These are phyloP conservation scores for Botrytis medusae DNA, from an alignment of 2,329 filamentous ascomycete species.

Conservation along the genomic window DNA sequence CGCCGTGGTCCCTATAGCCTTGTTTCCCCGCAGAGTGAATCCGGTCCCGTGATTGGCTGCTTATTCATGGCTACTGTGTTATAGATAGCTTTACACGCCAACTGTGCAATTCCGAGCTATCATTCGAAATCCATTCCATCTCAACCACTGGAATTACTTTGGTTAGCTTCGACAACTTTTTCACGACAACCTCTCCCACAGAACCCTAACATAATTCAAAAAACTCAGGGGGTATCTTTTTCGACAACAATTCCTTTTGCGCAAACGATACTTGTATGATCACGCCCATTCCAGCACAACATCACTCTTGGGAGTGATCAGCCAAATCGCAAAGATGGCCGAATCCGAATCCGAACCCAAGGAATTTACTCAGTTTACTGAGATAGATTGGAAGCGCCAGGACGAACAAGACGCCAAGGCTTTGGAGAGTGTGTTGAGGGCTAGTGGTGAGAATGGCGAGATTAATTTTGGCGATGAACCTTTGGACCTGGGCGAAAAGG, in stretches of 20 bases:
- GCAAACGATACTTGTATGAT: constrained; percentile 8
- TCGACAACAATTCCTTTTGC: not conserved
- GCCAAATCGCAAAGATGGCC: constrained; percentile 27
- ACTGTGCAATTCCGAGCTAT: constrained; percentile 9
- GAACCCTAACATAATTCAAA: not conserved
- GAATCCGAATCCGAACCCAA: constrained; percentile 19
- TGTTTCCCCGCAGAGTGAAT: constrained; percentile 5
- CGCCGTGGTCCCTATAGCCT: not conserved
- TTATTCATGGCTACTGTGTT: not conserved
- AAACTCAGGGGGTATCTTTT: not conserved
- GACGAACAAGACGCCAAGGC: constrained; percentile 51
- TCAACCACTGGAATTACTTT: not conserved
- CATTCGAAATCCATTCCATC: not conserved
- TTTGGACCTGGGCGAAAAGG: constrained; percentile 73
- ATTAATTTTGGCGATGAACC: constrained; percentile 46
- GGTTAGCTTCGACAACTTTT: not conserved
- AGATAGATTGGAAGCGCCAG: constrained; percentile 46
- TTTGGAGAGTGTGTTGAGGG: constrained; percentile 47
- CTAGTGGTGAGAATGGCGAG: constrained; percentile 42
- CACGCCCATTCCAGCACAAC: constrained; percentile 16
- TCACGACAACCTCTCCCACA: not conserved
- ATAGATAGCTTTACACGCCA: constrained; percentile 7
- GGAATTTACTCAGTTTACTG: constrained; percentile 27
- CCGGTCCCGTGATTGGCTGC: not conserved
- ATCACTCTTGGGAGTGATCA: constrained; percentile 17